Conservation (phyloP, 306 rosid species). For the Lathyrus oleraceus region DNA sequence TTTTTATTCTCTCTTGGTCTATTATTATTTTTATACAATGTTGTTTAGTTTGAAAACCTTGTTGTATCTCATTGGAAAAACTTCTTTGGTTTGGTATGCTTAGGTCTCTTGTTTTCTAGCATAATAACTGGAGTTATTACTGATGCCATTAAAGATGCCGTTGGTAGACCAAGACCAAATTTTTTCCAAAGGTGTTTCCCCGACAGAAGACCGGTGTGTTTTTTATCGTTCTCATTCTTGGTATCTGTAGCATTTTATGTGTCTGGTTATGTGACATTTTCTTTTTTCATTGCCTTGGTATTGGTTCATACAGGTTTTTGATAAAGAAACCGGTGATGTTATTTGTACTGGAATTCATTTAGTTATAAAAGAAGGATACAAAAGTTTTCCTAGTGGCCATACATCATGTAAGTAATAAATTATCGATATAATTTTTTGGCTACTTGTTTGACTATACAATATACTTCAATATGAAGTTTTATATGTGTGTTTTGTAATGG, state of each 20-base stretch:
- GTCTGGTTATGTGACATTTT: too few species aligned
- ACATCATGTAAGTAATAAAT: conserved; percentile 47
- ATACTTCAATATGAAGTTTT: too few species aligned
- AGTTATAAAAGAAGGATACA: conserved; percentile 53
- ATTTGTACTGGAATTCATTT: conserved; percentile 37
- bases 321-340: conserved; percentile 36
- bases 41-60: background rate
- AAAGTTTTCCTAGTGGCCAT: conserved; percentile 65
- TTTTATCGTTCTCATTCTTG: background rate
- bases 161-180: conserved; percentile 62
- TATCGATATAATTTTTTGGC: background rate
- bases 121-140: conserved; percentile 60
- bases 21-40: background rate
- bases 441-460: too few species aligned
- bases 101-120: conserved; percentile 46
- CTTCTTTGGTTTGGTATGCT: conserved; percentile 10
- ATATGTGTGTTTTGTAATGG: background rate
- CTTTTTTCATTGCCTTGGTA: too few species aligned
- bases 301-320: conserved; percentile 35
- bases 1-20: background rate
- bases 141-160: conserved; percentile 55
- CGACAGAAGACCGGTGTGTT: conserved; percentile 43
- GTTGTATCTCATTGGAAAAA: background rate
- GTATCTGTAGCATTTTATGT: background rate
- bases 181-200: conserved; percentile 58